Base-by-base conservation (phyloP, 2,329 filamentous ascomycete genomes). In the Stagonosporopsis cucurbitacearum region DNA sequence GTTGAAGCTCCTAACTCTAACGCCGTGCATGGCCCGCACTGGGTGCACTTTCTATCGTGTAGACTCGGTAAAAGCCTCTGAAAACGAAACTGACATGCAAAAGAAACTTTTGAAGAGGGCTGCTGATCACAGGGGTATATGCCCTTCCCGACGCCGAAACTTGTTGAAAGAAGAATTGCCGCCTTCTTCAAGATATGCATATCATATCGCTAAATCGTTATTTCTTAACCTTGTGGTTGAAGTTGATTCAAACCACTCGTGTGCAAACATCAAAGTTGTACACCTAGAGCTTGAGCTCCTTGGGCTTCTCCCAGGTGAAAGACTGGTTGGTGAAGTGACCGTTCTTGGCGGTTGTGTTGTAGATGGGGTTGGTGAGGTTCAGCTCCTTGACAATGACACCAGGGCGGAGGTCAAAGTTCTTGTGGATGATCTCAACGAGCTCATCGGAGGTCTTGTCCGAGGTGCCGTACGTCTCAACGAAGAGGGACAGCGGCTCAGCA, bases 381-480 rank as follows among this genome's bases (percentile, higher is more conserved):
- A 99, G 90, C 83, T 97, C 93, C 84, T 92, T 92, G 81, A 98
- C 95, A 74, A 99, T 98, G 79, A 97, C 92, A 88, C 95, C 95
- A 55, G 95, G 95, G 75, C 95, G 88, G 79, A 99, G 87, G 82
- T 99, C 93, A 77, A 99, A 99, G 90, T 99, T 98, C 76, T 88
- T 84, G 74, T 86, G 86, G 82, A 99, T 93, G 80, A 99, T 97
- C 78, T 92, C 80, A 71, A 98, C 95, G 50, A 99, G 88, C 85
- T 99, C 91, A 55, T 96, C 91, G 8, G 92, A 96, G 67, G 86
- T 84, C 87, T 90, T 95, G 67, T 87, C 81, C 3, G 92, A 96
- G 72, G 95, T 99, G 76, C 95, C 95, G 83, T 99, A 99, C 65
- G 90, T 90, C 81, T 99, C 95, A 71, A 99, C 93, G 79, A 96